Base-by-base conservation (phyloP, 768 basidiomycete species). In the Russula virescens region DNA sequence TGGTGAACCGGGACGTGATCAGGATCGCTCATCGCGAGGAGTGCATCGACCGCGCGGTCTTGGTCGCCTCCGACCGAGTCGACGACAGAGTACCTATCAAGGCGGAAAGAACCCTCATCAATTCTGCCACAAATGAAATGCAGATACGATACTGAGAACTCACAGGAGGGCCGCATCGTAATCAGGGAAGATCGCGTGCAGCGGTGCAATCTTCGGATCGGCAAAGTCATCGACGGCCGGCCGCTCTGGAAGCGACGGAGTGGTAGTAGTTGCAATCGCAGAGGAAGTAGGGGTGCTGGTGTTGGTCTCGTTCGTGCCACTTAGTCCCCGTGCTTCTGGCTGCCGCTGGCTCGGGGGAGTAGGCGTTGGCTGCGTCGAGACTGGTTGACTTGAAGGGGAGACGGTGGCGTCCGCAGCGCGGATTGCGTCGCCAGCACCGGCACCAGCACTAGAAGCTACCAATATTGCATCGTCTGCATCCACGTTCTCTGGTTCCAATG, bases 11-110 rank as follows among this genome's bases (percentile, higher is more conserved):
- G 72, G 19, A 78, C 78, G 69, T 88, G 92, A 8, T 85, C 79
- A 1, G 91, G 91, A 74, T 94, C 92, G 73, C 81, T 91, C 91
- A 94, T 93, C 11, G 86, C 87, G 8, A 94, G 80, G 10, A 94
- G 78, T 1, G 79, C 75, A 68, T 94, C 91, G 59, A 93, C 80
- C 5, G 91, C 91, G 31, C 79, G 80, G 64, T 89, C 89, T 66
- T 91, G 84, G 66, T 89, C 76, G 13, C 85, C 80, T n/a, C 76
- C 70, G 6, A 87, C 87, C 7, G 86, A 87, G 62, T 91, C 83
- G 51, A 94, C 77, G 0, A 94, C 86, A 9, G 55, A 46, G 13
- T 65, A 42, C 25, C 66, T 67, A 21, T 21, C 26, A 31, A 8
- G 31, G 31, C 31, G 8, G 8, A 8, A 31, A 31, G 31, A 31